Percentiles rank a stretch among this genome's conserved stretches.
Evolutionary conservation across 2,329 filamentous ascomycete genomes (phyloP).

Genomic region (Neocatenulostroma microsporum): DNA sequence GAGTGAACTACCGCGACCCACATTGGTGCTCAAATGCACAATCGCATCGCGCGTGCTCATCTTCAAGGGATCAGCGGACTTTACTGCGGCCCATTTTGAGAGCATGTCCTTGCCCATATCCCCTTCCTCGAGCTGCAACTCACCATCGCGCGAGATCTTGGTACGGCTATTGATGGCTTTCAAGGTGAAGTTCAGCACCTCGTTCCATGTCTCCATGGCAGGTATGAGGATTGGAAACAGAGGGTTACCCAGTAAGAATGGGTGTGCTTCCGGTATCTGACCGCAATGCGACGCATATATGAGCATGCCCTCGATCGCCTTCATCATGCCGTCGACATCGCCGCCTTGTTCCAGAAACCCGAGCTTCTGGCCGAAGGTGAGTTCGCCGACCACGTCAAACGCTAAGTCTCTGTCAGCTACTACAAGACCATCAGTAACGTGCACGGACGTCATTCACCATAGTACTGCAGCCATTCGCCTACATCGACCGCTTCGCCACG

Average conservation of each 20-base stretch:
- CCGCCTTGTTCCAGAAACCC: conserved; percentile 9
- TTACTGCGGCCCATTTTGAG: conserved; percentile 24
- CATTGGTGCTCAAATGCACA: conserved; percentile 2
- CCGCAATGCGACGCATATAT: conserved; percentile 10
- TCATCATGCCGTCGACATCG: conserved; percentile 12
- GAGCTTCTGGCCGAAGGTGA: conserved; percentile 9
- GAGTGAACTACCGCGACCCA: too few relatives aligned
- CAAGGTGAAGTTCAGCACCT: conserved; percentile 27
- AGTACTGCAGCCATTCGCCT: conserved; percentile 16
- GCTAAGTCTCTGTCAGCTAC: conserved; percentile 69
- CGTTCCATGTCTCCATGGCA: conserved; percentile 30
- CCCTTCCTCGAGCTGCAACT: conserved; percentile 5
- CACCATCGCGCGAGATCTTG: conserved; percentile 12
- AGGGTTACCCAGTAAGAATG: conserved; percentile 12
- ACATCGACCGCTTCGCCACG: conserved; percentile 15
- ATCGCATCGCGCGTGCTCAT: conserved; percentile 22
- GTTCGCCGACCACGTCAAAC: conserved; percentile 62
- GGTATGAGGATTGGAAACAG: conserved; percentile 26
- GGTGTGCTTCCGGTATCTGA: conserved; percentile 11
- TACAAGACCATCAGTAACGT: background rate
- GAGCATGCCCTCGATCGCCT: conserved; percentile 8
- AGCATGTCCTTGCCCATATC: conserved; percentile 23
- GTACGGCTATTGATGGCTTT: conserved; percentile 26
- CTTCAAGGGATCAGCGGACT: conserved; percentile 22
- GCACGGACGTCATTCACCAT: too few relatives aligned